These are phyloP conservation scores for Physocladia obscura DNA, from an alignment of 192 early-diverging fungal genomes.

Conservation along the genomic window DNA sequence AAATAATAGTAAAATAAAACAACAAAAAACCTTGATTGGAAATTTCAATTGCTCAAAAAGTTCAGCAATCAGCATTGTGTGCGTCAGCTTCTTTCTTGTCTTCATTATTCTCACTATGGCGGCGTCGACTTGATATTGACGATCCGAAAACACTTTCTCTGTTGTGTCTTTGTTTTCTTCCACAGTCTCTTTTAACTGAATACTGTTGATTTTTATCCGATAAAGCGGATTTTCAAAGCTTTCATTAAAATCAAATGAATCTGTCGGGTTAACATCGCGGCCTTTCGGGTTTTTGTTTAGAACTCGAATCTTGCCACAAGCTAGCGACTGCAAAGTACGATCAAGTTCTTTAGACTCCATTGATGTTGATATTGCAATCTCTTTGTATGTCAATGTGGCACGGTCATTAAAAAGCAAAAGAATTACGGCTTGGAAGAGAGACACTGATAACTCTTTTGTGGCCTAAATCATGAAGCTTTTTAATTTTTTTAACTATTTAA, in stretches of 20 bases:
- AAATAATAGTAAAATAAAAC: slow-evolving; percentile 36
- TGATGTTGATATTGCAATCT: slow-evolving; percentile 66
- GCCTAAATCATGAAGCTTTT: slow-evolving; percentile 39
- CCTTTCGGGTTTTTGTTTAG: slow-evolving; percentile 39
- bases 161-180: slow-evolving; percentile 79
- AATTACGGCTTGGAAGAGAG: slow-evolving; percentile 42
- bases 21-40: slow-evolving; percentile 68
- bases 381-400: slow-evolving; percentile 52
- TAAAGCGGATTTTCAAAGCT: slow-evolving; percentile 55
- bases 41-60: slow-evolving; percentile 74
- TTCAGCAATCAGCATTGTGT: slow-evolving; percentile 78
- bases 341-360: slow-evolving; percentile 78
- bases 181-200: slow-evolving; percentile 59
- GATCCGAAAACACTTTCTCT: slow-evolving; percentile 81
- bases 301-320: slow-evolving; percentile 61
- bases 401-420: slow-evolving; percentile 69
- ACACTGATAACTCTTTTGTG: slow-evolving; percentile 46
- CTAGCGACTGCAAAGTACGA: slow-evolving; percentile 84
- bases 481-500: background rate
- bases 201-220: slow-evolving; percentile 50
- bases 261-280: slow-evolving; percentile 26
- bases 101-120: slow-evolving; percentile 92
- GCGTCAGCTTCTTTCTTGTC: slow-evolving; percentile 76
- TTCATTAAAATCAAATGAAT: slow-evolving; percentile 77
- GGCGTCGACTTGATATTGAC: slow-evolving; percentile 83